A percentile compares a stretch with the other conserved stretches of the same genome.
Evolutionary conservation across 768 basidiomycete species (phyloP).

Genomic region (Chlorophyllum brunneum): DNA sequence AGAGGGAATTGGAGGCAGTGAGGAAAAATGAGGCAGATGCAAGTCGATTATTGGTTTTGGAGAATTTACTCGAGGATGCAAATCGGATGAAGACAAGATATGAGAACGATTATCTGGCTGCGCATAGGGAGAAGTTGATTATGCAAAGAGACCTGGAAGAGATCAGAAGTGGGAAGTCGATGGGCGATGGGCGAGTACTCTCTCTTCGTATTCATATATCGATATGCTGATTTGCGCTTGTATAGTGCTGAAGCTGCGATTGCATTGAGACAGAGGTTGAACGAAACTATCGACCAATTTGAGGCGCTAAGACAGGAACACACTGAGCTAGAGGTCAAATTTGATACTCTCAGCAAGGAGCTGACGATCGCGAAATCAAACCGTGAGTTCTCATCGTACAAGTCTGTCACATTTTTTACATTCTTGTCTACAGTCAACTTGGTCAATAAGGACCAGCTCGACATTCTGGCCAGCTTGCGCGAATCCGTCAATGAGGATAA

Average conservation of each 20-base stretch:
- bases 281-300: slow-evolving; percentile 82
- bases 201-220: not conserved
- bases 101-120: slow-evolving; percentile 81
- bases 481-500: slow-evolving; percentile 91
- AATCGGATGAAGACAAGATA: slow-evolving; percentile 87
- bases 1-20: slow-evolving; percentile 75
- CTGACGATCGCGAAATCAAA: slow-evolving; percentile 84
- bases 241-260: slow-evolving; percentile 80
- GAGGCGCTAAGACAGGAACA: slow-evolving; percentile 68
- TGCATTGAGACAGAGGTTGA: slow-evolving; percentile 81
- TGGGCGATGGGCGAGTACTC: slow-evolving; percentile 69
- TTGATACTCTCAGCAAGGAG: slow-evolving; percentile 58
- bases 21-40: slow-evolving; percentile 74
- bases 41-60: slow-evolving; percentile 77
- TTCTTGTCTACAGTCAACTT: slow-evolving; percentile 60
- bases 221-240: slow-evolving; percentile 1
- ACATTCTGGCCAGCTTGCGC: slow-evolving; percentile 80
- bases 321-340: slow-evolving; percentile 66
- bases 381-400: slow-evolving; percentile 41
- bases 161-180: slow-evolving; percentile 80
- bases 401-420: slow-evolving; percentile 2
- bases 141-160: slow-evolving; percentile 83
- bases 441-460: slow-evolving; percentile 90
- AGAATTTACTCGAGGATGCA: slow-evolving; percentile 89
- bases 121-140: slow-evolving; percentile 79